Percentiles rank a stretch among this genome's conserved stretches.
Evolutionary conservation across 192 early-diverging fungal species (phyloP).

Genomic region (Rhizoclosmatium globosum): DNA sequence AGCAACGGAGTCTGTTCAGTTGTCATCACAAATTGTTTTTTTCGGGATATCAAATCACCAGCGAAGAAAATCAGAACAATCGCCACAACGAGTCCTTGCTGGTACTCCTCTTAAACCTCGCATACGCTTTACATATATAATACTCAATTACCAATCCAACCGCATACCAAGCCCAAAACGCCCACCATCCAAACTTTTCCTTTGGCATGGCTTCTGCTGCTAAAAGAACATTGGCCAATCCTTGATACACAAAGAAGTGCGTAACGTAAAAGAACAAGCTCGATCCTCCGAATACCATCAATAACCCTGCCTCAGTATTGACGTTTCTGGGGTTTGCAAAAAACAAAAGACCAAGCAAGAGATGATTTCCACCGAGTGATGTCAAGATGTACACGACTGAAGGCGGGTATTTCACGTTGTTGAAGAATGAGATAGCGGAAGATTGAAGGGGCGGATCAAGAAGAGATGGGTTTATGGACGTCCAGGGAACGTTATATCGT

Average conservation of each 20-base stretch:
- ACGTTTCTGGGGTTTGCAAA: constrained; percentile 12
- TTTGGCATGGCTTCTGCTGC: neutral
- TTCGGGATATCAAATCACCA: too few species aligned
- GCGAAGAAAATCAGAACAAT: constrained; percentile 14
- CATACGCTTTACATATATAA: constrained; percentile 15
- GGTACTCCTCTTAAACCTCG: constrained; percentile 17
- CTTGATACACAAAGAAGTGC: constrained; percentile 18
- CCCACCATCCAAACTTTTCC: neutral
- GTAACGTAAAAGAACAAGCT: constrained; percentile 29
- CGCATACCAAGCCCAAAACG: constrained; percentile 18
- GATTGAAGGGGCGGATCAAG: constrained; percentile 35
- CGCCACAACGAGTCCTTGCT: constrained; percentile 33
- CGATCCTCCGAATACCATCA: constrained; percentile 17
- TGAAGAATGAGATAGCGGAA: constrained; percentile 49
- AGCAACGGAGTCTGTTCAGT: too few species aligned
- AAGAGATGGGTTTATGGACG: constrained; percentile 51
- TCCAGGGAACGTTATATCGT: constrained; percentile 41
- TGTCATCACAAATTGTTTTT: too few species aligned
- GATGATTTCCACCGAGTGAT: constrained; percentile 43
- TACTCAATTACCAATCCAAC: constrained; percentile 28
- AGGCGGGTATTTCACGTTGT: constrained; percentile 55
- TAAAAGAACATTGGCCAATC: neutral
- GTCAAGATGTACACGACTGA: constrained; percentile 42
- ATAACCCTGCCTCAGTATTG: neutral
- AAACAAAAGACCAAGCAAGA: constrained; percentile 39